A percentile compares a stretch with the other conserved stretches of the same genome.
These are phyloP conservation scores for Ilex asprella DNA, from an alignment of 257 asterid species.

Conservation along the genomic window DNA sequence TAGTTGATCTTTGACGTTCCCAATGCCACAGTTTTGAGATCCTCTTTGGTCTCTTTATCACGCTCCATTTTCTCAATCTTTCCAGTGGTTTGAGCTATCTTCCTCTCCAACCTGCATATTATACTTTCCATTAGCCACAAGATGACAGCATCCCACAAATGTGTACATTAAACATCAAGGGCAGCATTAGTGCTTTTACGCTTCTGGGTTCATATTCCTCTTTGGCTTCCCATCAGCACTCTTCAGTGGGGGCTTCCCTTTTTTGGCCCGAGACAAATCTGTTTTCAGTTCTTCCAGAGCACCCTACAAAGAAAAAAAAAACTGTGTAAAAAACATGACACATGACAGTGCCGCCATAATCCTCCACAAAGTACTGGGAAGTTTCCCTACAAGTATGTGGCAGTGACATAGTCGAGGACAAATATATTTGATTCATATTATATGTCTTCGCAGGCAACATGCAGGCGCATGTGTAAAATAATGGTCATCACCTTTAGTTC, in stretches of 20 bases:
- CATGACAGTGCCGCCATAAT: neutral
- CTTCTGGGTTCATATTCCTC: constrained; percentile 79
- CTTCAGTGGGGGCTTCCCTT: constrained; percentile 78
- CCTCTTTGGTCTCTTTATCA: constrained; percentile 79
- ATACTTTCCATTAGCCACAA: constrained; percentile 16
- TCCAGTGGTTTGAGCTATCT: constrained; percentile 59
- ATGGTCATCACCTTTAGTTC: constrained; percentile 61
- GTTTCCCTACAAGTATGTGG: neutral
- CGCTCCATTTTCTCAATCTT: constrained; percentile 83
- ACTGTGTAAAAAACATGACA: neutral
- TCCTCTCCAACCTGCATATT: constrained; percentile 66
- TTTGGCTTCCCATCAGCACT: constrained; percentile 76
- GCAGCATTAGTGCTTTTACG: constrained; percentile 35
- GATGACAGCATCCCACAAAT: neutral
- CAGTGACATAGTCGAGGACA: neutral
- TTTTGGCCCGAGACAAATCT: constrained; percentile 73
- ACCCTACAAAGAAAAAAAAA: constrained; percentile 26
- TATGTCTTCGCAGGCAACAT: neutral
- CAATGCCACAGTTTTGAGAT: constrained; percentile 79
- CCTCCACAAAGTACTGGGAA: neutral
- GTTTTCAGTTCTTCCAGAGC: constrained; percentile 53
- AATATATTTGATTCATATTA: neutral
- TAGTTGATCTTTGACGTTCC: constrained; percentile 98
- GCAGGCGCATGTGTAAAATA: neutral
- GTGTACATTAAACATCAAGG: neutral